Evolutionary conservation across 306 rosid species (phyloP), one percentile per base, ranked within the genome.

Genomic region (Inga laurina): DNA sequence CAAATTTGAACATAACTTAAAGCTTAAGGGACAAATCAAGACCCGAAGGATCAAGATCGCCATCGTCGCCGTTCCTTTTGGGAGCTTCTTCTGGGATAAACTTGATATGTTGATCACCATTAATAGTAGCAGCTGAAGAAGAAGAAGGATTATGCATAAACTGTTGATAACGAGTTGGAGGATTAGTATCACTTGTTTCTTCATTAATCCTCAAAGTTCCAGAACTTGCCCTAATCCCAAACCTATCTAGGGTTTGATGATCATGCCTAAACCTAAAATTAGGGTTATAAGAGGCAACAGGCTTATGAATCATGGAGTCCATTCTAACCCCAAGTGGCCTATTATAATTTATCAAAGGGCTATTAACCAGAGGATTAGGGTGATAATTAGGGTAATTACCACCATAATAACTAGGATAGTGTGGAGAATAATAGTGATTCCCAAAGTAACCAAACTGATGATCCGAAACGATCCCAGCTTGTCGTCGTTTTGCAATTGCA

Each of bases 231-330:
- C 6, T n/a, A 22, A 72, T 44, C 2, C 41, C 59, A 7, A 45
- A 14, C 76, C 76, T 45, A 72, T 73, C 77, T 16, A 27, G 77
- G 41, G 62, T 14, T 27, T 73, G 77, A 64, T 35, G 59, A 46
- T 35, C 66, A 1, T 61, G 79, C 39, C 48, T 81, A 79, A 82
- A 4, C 69, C 74, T 3, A 52, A 5, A 86, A 1, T 70, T 41
- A 41, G 88, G 80, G 68, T 24, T 24, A 14, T 19, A 8, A 19
- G 79, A 81, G 1, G 44, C 32, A 39, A 39, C 43, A 48, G 94
- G 87, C 43, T 94, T 92, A 11, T 89, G 97, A 81, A 94, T 88
- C 94, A 88, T 83, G 0, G 97, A 84, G 1, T 90, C 97, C 86
- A 71, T 75, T 37, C 89, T 24, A 56, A 93, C 84, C 12, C 93